Evolutionary conservation across 73 alveolate species (phyloP), one percentile per base, ranked within the genome.

Genomic region (Symbiodinium natans): DNA sequence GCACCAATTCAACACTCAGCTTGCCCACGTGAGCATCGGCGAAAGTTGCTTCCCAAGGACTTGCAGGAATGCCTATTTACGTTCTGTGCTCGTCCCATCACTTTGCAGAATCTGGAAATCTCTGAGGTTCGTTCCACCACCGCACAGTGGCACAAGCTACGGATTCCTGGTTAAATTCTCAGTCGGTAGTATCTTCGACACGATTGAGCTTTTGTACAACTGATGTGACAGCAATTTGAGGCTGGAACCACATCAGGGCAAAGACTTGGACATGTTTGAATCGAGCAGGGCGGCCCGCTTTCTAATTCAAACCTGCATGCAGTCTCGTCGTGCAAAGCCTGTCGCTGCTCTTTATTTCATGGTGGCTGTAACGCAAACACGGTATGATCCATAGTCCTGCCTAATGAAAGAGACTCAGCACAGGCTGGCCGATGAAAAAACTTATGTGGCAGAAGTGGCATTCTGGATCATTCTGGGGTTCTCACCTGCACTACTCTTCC

Each of bases 171-270:
- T 9, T 63, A 63, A 63, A 63, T 63, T 63, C 80, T 19, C 40
- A 63, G n/a, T n/a, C n/a, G n/a, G n/a, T 25, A 63, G 80, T 63
- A 63, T 63, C 93, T 86, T 86, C 86, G 95, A 88, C 95, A 88
- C 95, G 39, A n/a, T 27, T 75, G 27, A 63, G 27, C 8, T 34
- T 90, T 71, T 90, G 97, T 90, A 90, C 97, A 90, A n/a, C n/a
- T 42, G 89, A 83, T 83, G 86, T 19, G 41, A 41, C 82, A 90
- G 88, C 80, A 43, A 82, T 39, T 90, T 31, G 80, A 90, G 97
- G 97, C 97, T 90, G 97, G 88, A 90, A 83, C n/a, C 97, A 90
- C 97, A 34, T 90, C 97, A 90, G 48, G 95, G 36, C 36, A 31
- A 63, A 63, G 80, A 9, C 9, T 41, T 7, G 33, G 40, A 15